Evolutionary conservation across 495 filamentous ascomycete species (phyloP).

Genomic region (Alectoria sarmentosa): DNA sequence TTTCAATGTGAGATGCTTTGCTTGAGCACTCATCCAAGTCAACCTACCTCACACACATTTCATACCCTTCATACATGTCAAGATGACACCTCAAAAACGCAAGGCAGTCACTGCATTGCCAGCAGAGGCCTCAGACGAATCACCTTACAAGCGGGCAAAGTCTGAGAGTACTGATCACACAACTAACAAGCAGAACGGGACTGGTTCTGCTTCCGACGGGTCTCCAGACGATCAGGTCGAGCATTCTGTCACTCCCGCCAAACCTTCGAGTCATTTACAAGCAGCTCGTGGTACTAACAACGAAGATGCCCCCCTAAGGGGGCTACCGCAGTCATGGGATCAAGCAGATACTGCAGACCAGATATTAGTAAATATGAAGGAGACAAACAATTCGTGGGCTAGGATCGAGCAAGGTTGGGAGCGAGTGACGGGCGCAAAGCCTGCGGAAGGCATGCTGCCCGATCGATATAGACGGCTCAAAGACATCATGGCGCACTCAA

Average conservation of each 20-base stretch:
- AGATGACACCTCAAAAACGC: constrained; percentile 1
- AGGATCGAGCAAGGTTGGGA: background rate
- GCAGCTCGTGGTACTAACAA: background rate
- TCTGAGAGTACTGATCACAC: background rate
- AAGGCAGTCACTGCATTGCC: background rate
- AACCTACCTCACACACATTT: background rate
- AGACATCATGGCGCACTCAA: no score
- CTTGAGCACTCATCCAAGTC: background rate
- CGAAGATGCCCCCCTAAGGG: background rate
- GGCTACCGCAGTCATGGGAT: background rate
- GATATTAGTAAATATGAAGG: background rate
- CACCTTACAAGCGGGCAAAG: background rate
- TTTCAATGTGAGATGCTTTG: background rate
- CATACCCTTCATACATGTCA: background rate
- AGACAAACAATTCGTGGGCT: background rate
- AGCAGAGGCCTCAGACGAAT: background rate
- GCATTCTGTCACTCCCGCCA: background rate
- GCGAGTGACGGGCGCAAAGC: background rate
- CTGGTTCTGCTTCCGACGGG: background rate
- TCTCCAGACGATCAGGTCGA: background rate
- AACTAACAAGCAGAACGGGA: background rate
- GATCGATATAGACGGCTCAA: background rate
- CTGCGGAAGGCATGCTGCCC: background rate
- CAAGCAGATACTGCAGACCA: background rate
- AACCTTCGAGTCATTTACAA: background rate